Evolutionary conservation across 176 grass and related monocot genomes (phyloP).

Genomic region (Elymus sibiricus): DNA sequence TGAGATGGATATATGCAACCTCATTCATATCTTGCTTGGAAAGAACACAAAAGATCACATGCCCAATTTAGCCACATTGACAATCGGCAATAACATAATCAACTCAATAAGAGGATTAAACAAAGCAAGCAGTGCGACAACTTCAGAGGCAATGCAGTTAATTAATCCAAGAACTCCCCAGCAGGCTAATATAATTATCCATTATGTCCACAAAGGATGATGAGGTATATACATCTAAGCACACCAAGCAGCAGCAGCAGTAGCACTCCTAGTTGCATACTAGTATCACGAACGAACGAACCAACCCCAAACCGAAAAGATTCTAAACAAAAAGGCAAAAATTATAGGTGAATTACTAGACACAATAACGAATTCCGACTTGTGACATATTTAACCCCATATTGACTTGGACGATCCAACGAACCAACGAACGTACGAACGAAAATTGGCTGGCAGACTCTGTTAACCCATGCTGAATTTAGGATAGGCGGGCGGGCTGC

Average conservation of each 20-base stretch:
- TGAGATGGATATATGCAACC: too few species aligned
- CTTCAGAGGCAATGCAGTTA: neutral
- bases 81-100: neutral
- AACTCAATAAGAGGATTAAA: conserved; percentile 18
- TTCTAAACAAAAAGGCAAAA: conserved; percentile 22
- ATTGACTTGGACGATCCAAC: neutral
- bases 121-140: neutral
- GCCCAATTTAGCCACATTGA: neutral
- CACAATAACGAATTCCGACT: conserved; percentile 55
- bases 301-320: conserved; percentile 31
- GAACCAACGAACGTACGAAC: conserved; percentile 36
- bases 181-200: conserved; percentile 49
- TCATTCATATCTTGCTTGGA: too few species aligned
- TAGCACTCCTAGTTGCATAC: conserved; percentile 21
- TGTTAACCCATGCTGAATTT: conserved; percentile 31
- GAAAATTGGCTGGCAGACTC: conserved; percentile 36
- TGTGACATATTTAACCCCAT: conserved; percentile 34
- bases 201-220: conserved; percentile 49
- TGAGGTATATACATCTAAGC: conserved; percentile 52
- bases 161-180: conserved; percentile 31
- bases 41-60: too few species aligned
- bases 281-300: neutral
- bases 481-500: neutral
- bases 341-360: conserved; percentile 33
- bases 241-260: conserved; percentile 35